Evolutionary conservation across 2,329 filamentous ascomycete genomes (phyloP), one percentile per base, ranked within the genome.

Genomic region (Zopfia rhizophila): DNA sequence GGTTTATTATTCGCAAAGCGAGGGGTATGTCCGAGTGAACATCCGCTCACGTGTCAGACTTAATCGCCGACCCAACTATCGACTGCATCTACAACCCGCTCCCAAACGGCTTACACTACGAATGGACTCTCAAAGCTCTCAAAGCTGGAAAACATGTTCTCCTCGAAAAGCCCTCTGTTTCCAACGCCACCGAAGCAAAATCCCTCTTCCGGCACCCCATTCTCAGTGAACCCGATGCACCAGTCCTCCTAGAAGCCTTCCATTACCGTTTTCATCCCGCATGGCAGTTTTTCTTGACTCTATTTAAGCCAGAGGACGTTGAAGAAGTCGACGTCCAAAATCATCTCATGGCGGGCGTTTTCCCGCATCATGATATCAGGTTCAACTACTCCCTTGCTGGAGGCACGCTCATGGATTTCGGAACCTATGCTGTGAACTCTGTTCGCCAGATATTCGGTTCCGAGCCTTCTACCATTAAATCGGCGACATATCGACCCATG

Each of bases 81-180:
- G 68, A 75, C 42, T 69, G 68, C 37, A 65, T 78, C 41, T 78
- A 78, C 67, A 73, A 75, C 37, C 74, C 75, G 11, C 74, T 75
- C 3, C 75, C 75, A 16, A 78, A 76, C 55, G 71, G 65, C 8
- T 64, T 76, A 7, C 75, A 78, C 56, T 74, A 73, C 53, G 65
- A 64, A 35, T 75, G 75, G 56, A 69, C 75, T 2, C 67, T 74
- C 45, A 67, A 70, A 37, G 61, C 75, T 18, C 63, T 78, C 36
- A 48, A 64, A 38, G 73, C 72, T 5, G 67, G 70, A 35, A 78
- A 78, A 55, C 72, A 78, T 48, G 74, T 78, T 40, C 65, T 78
- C 23, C 62, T 78, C 12, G 76, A 78, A 55, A 78, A 78, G 53
- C 76, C 75, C 3, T 72, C 74, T 1, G 73, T 72, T 1, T 73